phyloP scores from a whole-genome alignment of 495 filamentous ascomycete species.

The Penicillium verhagenii region DNA sequence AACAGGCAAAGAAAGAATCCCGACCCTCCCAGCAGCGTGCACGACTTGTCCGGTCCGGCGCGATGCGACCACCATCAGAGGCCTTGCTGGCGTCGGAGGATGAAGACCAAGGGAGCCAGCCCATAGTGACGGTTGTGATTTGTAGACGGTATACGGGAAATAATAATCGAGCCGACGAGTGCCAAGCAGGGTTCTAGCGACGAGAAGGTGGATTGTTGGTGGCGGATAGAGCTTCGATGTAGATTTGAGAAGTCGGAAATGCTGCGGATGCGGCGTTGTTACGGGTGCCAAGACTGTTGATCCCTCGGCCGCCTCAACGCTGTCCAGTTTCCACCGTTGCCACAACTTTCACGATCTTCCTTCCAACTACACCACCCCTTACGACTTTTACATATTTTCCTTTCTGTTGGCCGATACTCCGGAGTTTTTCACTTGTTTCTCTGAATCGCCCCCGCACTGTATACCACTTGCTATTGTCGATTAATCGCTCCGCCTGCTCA shows the following conservation, averaged over 20 bases:
- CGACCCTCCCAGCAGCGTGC: conserved; percentile 82
- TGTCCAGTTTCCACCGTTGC: conserved; percentile 4
- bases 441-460: neutral
- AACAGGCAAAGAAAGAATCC: conserved; percentile 80
- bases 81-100: conserved; percentile 45
- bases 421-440: neutral
- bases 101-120: conserved; percentile 44
- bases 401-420: neutral
- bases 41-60: conserved; percentile 75
- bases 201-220: neutral
- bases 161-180: neutral
- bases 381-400: neutral
- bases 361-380: neutral
- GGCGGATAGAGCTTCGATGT: neutral
- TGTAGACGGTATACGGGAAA: too few species aligned
- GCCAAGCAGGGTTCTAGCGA: neutral
- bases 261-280: conserved; percentile 3
- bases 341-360: neutral
- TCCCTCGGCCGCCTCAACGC: conserved; percentile 11
- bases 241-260: neutral
- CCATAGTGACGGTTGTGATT: conserved; percentile 24
- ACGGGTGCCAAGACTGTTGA: conserved; percentile 29
- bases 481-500: conserved; percentile 7
- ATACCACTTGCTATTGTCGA: neutral
- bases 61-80: conserved; percentile 62